phyloP scores from a whole-genome alignment of 176 grass and related monocot genomes.

The Typha latifolia region DNA sequence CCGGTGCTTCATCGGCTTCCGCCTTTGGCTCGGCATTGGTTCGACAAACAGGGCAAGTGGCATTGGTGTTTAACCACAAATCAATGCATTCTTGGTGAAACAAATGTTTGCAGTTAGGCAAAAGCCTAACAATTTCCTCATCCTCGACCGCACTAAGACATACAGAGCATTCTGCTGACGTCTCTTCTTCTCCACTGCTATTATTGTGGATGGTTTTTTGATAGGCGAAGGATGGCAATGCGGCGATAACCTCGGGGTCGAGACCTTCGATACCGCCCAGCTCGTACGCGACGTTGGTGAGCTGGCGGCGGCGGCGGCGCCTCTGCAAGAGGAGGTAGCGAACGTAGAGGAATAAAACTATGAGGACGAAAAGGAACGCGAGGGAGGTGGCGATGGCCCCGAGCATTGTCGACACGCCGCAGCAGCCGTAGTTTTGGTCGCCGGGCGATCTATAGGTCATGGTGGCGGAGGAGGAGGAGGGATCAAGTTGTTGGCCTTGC shows the following conservation, averaged over 20 bases:
- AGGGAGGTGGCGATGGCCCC: conserved; percentile 28
- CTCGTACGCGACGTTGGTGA: neutral
- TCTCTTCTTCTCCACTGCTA: neutral
- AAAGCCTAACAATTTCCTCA: conserved; percentile 43
- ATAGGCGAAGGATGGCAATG: neutral
- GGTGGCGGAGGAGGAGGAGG: neutral
- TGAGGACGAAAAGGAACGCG: conserved; percentile 31
- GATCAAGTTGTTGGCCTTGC: too few relatives aligned
- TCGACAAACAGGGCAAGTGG: conserved; percentile 60
- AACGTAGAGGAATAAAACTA: conserved; percentile 30
- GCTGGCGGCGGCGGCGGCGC: neutral
- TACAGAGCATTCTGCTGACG: conserved; percentile 39
- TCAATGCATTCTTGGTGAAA: conserved; percentile 60
- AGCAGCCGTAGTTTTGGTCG: conserved; percentile 12
- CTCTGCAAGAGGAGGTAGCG: conserved; percentile 17
- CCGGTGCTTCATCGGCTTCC: neutral
- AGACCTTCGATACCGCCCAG: neutral
- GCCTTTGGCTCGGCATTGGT: conserved; percentile 26
- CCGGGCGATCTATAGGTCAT: conserved; percentile 25
- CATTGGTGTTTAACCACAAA: conserved; percentile 43
- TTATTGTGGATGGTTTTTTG: neutral
- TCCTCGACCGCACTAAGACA: conserved; percentile 50
- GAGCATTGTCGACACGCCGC: conserved; percentile 26
- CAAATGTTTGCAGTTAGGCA: conserved; percentile 44
- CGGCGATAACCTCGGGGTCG: neutral